A percentile compares a stretch with the other conserved stretches of the same genome.
Conservation (phyloP, 2,329 filamentous ascomycete species). For the Sarocladiaceae sp. region DNA sequence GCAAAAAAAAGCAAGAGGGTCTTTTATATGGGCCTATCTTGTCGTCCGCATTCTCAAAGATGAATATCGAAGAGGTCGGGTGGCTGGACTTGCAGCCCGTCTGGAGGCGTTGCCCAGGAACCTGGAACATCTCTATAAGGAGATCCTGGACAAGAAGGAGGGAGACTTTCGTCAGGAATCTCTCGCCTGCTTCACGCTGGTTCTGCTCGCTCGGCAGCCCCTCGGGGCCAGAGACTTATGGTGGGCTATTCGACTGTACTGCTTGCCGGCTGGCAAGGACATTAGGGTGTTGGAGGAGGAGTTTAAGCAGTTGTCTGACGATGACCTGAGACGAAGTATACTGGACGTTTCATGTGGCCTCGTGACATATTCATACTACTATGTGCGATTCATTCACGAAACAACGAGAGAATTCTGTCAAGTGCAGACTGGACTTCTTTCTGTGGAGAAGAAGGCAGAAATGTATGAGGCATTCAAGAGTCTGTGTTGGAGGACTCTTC, state of each 20-base stretch:
- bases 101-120: neutral
- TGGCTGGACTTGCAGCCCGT: constrained; percentile 1
- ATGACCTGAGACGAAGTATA: neutral
- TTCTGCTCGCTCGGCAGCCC: neutral
- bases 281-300: neutral
- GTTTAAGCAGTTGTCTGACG: neutral
- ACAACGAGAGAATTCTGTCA: neutral
- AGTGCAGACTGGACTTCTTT: neutral
- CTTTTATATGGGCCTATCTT: constrained; percentile 38
- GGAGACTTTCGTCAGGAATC: neutral
- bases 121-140: neutral
- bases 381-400: neutral
- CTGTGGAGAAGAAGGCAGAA: neutral
- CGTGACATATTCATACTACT: neutral
- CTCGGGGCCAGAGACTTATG: neutral
- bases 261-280: neutral
- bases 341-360: constrained; percentile 2
- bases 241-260: neutral
- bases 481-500: neutral
- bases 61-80: constrained; percentile 21
- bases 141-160: neutral
- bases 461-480: neutral
- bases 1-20: constrained; percentile 27
- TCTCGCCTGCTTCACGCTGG: neutral
- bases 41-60: constrained; percentile 33